Evolutionary conservation across 2,329 filamentous ascomycete species (phyloP), one percentile per base, ranked within the genome.

Genomic region (Diplodia corticola): DNA sequence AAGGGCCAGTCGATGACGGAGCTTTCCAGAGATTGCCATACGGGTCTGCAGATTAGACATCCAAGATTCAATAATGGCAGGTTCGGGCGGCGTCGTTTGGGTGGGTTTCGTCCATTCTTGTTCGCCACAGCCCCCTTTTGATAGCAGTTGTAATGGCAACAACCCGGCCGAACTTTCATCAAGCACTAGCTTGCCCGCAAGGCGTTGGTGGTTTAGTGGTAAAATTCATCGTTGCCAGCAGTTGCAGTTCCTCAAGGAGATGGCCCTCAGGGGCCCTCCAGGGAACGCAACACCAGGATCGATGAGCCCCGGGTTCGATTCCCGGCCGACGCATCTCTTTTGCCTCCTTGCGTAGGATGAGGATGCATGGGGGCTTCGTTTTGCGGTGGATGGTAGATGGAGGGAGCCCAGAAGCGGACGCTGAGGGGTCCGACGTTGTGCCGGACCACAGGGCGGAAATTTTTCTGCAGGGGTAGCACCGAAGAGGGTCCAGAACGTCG

Each of bases 281-380:
- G 3, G 24, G 37, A 17, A 13, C n/a, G 22, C 33, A 64, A 54
- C 37, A 46, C 24, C 37, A 33, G 30, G 5, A 13, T 64, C 63
- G 63, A 64, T 64, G 33, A 64, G 63, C 63, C 63, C 63, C 63
- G 63, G 63, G 63, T 64, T 64, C 63, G 63, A 64, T 64, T 64
- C 63, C 63, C 63, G 63, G 63, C 63, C 63, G 63, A 64, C 63
- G 63, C 63, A 64, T 55, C 35, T 33, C 26, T 55, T 64, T 55
- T 30, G 24, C n/a, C 13, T 3, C 20, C 17, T 12, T 48, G 17
- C 37, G 9, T 22, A 9, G 7, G 17, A n/a, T n/a, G 37, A 22
- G 22, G 26, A 22, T 60, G 24, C 26, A 15, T 26, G 55, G 44
- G 15, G 4, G 17, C 2, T 48, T 0, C 17, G 33, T 59, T 44